Conservation (phyloP, 2,329 filamentous ascomycete genomes). For the Cordyceps fumosorosea region DNA sequence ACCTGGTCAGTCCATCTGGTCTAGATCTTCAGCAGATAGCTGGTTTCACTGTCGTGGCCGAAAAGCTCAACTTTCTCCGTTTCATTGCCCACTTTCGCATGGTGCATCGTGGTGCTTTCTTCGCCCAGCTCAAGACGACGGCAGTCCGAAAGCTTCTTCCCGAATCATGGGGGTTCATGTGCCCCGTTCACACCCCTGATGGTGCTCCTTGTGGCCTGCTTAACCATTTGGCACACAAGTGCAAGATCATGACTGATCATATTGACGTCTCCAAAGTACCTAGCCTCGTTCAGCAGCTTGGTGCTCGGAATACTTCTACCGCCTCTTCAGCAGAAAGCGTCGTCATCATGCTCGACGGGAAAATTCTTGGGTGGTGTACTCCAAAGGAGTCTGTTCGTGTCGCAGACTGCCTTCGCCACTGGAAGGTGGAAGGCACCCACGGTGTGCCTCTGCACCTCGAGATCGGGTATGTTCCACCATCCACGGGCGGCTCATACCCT, state of each 20-base stretch:
- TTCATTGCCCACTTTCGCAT: conserved; percentile 99
- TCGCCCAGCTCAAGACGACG: conserved; percentile 94
- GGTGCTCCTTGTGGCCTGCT: conserved; percentile 89
- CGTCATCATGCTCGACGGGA: conserved; percentile 83
- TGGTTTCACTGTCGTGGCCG: conserved; percentile 92
- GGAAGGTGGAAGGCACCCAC: conserved; percentile 87
- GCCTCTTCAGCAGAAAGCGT: conserved; percentile 78
- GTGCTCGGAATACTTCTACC: conserved; percentile 68
- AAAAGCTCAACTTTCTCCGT: conserved; percentile 97
- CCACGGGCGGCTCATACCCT: conserved; percentile 88
- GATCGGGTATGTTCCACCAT: conserved; percentile 84
- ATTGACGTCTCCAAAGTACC: conserved; percentile 71
- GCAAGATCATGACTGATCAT: conserved; percentile 72
- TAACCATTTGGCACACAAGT: conserved; percentile 94
- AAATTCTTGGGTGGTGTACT: conserved; percentile 82
- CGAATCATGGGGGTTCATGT: conserved; percentile 97
- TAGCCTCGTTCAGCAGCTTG: conserved; percentile 68
- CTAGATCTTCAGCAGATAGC: conserved; percentile 91
- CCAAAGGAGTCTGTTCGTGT: conserved; percentile 77
- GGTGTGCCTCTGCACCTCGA: conserved; percentile 78
- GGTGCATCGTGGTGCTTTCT: conserved; percentile 98
- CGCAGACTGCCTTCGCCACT: conserved; percentile 80
- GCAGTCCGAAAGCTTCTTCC: conserved; percentile 92
- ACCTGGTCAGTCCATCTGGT: conserved; percentile 83
- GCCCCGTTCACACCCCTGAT: conserved; percentile 95